Conservation (phyloP, 768 basidiomycete genomes). For the Podaxis sp. region DNA sequence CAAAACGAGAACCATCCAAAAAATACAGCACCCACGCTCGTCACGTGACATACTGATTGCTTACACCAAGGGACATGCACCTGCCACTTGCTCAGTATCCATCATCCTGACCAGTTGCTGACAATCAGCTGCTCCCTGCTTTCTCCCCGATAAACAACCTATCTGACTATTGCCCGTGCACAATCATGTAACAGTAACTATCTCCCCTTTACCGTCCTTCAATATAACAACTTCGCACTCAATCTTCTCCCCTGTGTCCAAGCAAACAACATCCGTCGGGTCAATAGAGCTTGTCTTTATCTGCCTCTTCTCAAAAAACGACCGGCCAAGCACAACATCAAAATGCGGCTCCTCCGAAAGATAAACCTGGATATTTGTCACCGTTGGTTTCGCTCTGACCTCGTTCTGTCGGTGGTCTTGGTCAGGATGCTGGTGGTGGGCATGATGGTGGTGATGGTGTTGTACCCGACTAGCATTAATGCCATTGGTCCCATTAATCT, state of each 20-base stretch:
- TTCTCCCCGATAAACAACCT: neutral
- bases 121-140: neutral
- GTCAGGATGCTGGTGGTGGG: neutral
- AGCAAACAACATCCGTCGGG: slow-evolving; percentile 85
- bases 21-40: neutral
- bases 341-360: slow-evolving; percentile 95
- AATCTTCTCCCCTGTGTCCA: slow-evolving; percentile 90
- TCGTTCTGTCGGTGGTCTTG: slow-evolving; percentile 16
- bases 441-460: neutral
- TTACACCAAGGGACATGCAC: neutral
- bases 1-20: slow-evolving; percentile 1
- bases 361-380: slow-evolving; percentile 58
- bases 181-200: slow-evolving; percentile 79
- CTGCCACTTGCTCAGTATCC: neutral
- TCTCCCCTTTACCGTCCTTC: slow-evolving; percentile 87
- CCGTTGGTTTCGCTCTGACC: slow-evolving; percentile 33
- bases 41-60: neutral
- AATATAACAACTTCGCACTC: slow-evolving; percentile 91
- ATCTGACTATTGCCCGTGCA: neutral
- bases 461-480: neutral
- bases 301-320: slow-evolving; percentile 80
- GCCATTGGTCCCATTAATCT: neutral
- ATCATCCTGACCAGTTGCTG: neutral
- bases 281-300: slow-evolving; percentile 82
- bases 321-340: slow-evolving; percentile 89